Conservation (phyloP, 768 basidiomycete genomes). For the Russula sp. region DNA sequence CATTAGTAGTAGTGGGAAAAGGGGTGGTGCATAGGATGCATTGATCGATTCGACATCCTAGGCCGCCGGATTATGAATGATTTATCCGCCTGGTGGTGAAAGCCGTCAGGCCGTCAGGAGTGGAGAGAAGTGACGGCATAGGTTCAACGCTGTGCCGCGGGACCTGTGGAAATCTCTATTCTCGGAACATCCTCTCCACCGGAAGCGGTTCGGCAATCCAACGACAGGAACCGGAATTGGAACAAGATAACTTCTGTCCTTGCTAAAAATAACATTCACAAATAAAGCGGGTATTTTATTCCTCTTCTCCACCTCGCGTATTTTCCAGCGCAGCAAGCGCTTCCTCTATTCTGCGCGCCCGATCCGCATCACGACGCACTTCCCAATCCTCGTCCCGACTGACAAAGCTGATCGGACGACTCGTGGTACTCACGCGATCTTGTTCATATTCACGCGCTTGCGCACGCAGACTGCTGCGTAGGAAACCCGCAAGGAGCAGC, state of each 20-base stretch:
- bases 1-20: constrained; percentile 18
- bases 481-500: constrained; percentile 53
- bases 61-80: not conserved
- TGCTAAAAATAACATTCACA: too few relatives aligned
- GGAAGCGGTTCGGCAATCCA: too few relatives aligned
- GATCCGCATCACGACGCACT: constrained; percentile 50
- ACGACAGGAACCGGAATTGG: too few relatives aligned
- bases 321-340: constrained; percentile 47
- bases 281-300: too few relatives aligned
- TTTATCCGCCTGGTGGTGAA: not conserved
- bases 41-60: not conserved
- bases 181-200: too few relatives aligned
- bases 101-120: too few relatives aligned
- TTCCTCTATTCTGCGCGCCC: constrained; percentile 53
- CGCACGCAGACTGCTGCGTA: constrained; percentile 34
- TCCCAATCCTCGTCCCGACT: constrained; percentile 59
- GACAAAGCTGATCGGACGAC: constrained; percentile 52
- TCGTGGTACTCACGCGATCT: constrained; percentile 32
- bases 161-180: too few relatives aligned
- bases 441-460: constrained; percentile 26
- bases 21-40: not conserved
- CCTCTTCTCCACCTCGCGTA: too few relatives aligned
- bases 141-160: too few relatives aligned
- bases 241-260: too few relatives aligned
- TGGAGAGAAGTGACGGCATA: too few relatives aligned